Percentiles rank a stretch among this genome's conserved stretches.
These are phyloP conservation scores for Neospermospora avenae DNA, from an alignment of 2,329 filamentous ascomycete genomes.

Conservation along the genomic window DNA sequence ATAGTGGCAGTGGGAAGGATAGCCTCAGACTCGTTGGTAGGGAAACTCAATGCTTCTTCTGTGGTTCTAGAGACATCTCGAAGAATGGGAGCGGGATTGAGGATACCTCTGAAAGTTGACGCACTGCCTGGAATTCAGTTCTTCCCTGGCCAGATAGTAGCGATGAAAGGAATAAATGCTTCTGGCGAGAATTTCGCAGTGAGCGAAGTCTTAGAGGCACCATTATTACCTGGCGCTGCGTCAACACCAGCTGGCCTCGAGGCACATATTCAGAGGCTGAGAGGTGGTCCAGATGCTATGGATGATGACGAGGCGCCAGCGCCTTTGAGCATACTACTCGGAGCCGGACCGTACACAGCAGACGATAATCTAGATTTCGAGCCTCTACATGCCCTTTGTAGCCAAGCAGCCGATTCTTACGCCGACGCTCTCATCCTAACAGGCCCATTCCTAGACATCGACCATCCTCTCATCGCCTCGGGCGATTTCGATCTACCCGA, in stretches of 20 bases:
- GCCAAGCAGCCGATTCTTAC: constrained; percentile 68
- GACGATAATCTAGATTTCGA: constrained; percentile 92
- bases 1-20: constrained; percentile 90
- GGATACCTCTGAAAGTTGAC: constrained; percentile 76
- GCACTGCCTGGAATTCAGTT: constrained; percentile 70
- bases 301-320: constrained; percentile 54
- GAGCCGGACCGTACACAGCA: constrained; percentile 85
- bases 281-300: constrained; percentile 61
- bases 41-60: constrained; percentile 80
- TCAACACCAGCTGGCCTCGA: constrained; percentile 65
- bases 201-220: constrained; percentile 70
- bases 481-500: constrained; percentile 76
- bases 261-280: constrained; percentile 65
- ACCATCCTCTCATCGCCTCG: constrained; percentile 81
- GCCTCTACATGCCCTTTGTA: constrained; percentile 77
- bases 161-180: constrained; percentile 80
- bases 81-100: constrained; percentile 74
- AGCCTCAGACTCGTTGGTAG: constrained; percentile 81
- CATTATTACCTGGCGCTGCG: constrained; percentile 70
- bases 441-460: constrained; percentile 87
- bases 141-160: constrained; percentile 93
- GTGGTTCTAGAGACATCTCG: constrained; percentile 86
- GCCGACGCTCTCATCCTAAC: constrained; percentile 77
- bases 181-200: constrained; percentile 82
- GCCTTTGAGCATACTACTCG: constrained; percentile 74